A percentile compares a stretch with the other conserved stretches of the same genome.
These are phyloP conservation scores for Malus hybrid DNA, from an alignment of 331 rosid genomes.

Conservation along the genomic window DNA sequence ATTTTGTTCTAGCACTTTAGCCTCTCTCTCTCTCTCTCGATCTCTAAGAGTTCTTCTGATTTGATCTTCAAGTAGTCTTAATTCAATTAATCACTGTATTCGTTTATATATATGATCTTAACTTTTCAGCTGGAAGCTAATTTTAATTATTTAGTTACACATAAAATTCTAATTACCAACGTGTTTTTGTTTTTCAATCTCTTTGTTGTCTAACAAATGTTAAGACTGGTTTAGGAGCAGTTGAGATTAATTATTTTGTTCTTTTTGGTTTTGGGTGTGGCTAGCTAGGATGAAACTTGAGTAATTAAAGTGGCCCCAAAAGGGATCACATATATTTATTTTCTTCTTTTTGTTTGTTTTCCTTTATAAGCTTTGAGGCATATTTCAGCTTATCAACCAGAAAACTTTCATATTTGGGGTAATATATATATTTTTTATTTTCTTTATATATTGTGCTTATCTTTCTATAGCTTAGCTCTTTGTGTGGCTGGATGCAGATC, in stretches of 20 bases:
- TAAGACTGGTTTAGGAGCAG: neutral
- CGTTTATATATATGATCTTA: too few species aligned
- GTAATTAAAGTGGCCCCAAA: neutral
- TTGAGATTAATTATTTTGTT: neutral
- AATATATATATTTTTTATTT: neutral
- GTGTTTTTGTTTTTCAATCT: neutral
- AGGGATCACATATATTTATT: neutral
- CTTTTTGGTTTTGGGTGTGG: neutral
- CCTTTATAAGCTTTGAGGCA: slow-evolving; percentile 6
- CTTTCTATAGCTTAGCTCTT: neutral
- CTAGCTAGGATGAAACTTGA: neutral
- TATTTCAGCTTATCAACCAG: neutral
- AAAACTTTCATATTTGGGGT: neutral
- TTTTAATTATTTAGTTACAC: too few species aligned
- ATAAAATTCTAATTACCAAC: neutral
- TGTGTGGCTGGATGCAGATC: slow-evolving; percentile 29
- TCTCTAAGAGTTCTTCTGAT: neutral
- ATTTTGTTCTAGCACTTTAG: neutral
- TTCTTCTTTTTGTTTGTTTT: neutral
- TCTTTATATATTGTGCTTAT: neutral
- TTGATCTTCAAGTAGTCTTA: neutral
- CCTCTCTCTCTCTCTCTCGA: neutral
- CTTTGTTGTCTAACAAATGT: neutral
- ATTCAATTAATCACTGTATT: too few species aligned
- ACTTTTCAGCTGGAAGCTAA: too few species aligned